These are phyloP conservation scores for Massariosphaeria phaeospora DNA, from an alignment of 495 filamentous ascomycete genomes.

Conservation along the genomic window DNA sequence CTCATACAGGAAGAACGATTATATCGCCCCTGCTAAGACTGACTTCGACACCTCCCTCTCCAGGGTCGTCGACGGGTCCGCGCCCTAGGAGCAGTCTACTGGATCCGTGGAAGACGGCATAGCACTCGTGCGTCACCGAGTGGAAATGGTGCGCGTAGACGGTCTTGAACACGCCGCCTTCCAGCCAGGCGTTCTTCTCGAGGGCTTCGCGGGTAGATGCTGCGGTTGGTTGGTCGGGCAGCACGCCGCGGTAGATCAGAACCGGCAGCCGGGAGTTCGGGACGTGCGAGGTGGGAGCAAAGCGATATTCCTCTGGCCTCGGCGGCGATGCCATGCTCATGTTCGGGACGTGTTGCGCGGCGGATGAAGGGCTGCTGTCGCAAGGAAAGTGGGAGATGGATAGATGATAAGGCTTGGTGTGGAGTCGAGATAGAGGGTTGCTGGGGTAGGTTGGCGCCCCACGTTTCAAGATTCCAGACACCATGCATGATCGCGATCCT, in stretches of 20 bases:
- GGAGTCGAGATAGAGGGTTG: background rate
- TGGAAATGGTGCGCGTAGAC: constrained; percentile 41
- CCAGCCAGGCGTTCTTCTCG: constrained; percentile 40
- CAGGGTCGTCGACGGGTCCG: constrained; percentile 37
- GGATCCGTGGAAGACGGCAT: constrained; percentile 40
- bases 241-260: constrained; percentile 42
- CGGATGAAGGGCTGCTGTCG: background rate
- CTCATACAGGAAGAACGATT: constrained; percentile 39
- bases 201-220: constrained; percentile 31
- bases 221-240: constrained; percentile 30
- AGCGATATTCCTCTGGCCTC: constrained; percentile 32
- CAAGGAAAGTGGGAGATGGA: background rate
- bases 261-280: constrained; percentile 43
- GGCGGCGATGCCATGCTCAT: constrained; percentile 6
- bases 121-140: constrained; percentile 43
- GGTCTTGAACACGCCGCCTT: constrained; percentile 42
- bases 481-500: too few relatives aligned
- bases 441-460: too few relatives aligned
- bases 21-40: constrained; percentile 38
- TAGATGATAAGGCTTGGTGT: background rate
- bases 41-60: constrained; percentile 35
- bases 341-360: background rate
- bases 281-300: constrained; percentile 39
- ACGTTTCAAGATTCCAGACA: too few relatives aligned
- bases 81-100: constrained; percentile 38